Evolutionary conservation across 2,329 filamentous ascomycete species (phyloP).

Genomic region (Alternaria triticina): DNA sequence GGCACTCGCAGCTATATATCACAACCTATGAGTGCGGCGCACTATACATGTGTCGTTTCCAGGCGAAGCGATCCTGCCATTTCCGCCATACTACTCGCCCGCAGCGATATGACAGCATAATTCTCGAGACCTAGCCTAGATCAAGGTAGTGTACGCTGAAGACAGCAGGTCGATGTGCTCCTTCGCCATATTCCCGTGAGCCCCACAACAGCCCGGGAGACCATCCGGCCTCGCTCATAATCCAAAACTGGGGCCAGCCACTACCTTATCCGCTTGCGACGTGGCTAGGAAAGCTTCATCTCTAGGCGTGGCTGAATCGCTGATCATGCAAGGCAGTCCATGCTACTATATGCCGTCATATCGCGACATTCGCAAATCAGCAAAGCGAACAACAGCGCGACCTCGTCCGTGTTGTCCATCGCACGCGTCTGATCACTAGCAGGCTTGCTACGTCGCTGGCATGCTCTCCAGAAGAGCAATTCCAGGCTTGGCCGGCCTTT

Average conservation of each 20-base stretch:
- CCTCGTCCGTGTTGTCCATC: not conserved
- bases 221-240: constrained; percentile 14
- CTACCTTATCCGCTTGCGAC: constrained; percentile 8
- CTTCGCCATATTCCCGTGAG: constrained; percentile 12
- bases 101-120: not conserved
- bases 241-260: constrained; percentile 13
- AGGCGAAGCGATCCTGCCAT: constrained; percentile 1
- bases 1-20: not conserved
- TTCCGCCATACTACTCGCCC: constrained; percentile 9
- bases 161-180: constrained; percentile 5
- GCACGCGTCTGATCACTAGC: not conserved
- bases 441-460: constrained; percentile 4
- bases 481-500: constrained; percentile 32
- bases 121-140: not conserved
- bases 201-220: constrained; percentile 18
- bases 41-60: not conserved
- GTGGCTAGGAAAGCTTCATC: constrained; percentile 17
- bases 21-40: not conserved
- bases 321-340: constrained; percentile 7
- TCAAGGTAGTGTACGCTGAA: constrained; percentile 2
- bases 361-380: not conserved
- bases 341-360: not conserved
- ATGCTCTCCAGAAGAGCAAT: constrained; percentile 14
- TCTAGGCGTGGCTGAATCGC: constrained; percentile 18
- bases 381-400: not conserved